Evolutionary conservation across 1,284 basidiomycete genomes (phyloP), one percentile per base, ranked within the genome.

Genomic region (Leccinum subrobustum): DNA sequence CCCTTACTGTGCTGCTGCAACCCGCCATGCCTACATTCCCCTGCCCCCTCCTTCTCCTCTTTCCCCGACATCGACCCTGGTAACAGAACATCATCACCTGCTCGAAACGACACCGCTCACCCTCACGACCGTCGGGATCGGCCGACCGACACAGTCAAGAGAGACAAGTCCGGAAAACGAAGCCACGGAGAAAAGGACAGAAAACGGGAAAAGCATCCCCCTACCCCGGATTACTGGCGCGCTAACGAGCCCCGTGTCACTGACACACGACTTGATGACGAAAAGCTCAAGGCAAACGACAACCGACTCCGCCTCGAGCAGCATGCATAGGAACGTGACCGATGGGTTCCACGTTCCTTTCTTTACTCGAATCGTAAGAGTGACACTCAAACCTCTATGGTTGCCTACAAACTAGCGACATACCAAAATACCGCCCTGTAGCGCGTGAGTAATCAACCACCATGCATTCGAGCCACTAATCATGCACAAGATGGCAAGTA

Each of bases 331-430:
- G 66, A 74, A 52, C 62, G 64, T 52, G 67, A 58, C 59, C 66
- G 64, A 67, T 69, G 70, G 65, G 63, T 68, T 20, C 73, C 73
- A 51, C 75, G 68, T 35, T 65, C 65, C 55, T 62, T 82, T 12
- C 91, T 84, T 76, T 89, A 83, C 68, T 83, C 83, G 5, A 90
- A 93, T 70, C 78, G 82, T 54, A 86, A 82, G 65, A 90, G 91
- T 0, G 92, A 93, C 69, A 67, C 75, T 52, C 74, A 31, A 81
- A 27, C 27, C 27, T 80, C 44, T 92, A 89, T 68, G 74, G 68
- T 12, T 78, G 84, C 2, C 67, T 89, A 39, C 79, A 91, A 68
- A 71, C 81, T 16, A 81, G 84, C 35, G 83, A 89, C 64, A 75
- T 93, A 35, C 90, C 92, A 7, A 87, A 81, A 70, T 90, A 92